phyloP scores from a whole-genome alignment of 495 filamentous ascomycete genomes.

The Evernia prunastri region DNA sequence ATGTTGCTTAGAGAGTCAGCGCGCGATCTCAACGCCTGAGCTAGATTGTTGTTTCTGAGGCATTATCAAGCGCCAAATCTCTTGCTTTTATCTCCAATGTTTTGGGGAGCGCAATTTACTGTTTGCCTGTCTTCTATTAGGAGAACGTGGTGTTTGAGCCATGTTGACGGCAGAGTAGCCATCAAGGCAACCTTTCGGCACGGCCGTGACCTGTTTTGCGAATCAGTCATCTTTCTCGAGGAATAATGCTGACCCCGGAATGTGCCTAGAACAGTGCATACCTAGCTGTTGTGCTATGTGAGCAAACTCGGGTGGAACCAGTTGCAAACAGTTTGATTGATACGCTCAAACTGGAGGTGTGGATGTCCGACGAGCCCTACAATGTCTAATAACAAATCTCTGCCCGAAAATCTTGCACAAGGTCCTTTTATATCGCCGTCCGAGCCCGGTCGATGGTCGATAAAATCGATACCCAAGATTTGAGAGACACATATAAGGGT shows the following conservation, averaged over 20 bases:
- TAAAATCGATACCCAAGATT: constrained; percentile 32
- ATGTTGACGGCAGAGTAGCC: too few relatives aligned
- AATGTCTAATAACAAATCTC: constrained; percentile 49
- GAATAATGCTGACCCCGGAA: too few relatives aligned
- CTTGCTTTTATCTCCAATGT: neutral
- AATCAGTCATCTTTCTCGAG: too few relatives aligned
- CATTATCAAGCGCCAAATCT: neutral
- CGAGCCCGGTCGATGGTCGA: constrained; percentile 29
- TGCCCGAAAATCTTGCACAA: constrained; percentile 44
- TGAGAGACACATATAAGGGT: constrained; percentile 27
- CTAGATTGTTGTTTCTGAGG: neutral
- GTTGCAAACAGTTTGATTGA: constrained; percentile 33
- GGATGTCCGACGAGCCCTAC: constrained; percentile 38
- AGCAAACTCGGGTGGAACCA: constrained; percentile 35
- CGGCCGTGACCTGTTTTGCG: too few relatives aligned
- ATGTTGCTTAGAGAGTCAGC: too few relatives aligned
- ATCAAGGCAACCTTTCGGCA: too few relatives aligned
- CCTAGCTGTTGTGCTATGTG: constrained; percentile 37
- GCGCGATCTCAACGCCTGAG: too few relatives aligned
- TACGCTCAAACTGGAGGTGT: constrained; percentile 41
- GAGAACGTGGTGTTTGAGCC: too few relatives aligned
- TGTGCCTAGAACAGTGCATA: constrained; percentile 39
- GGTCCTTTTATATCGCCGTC: constrained; percentile 42
- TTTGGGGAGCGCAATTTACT: neutral
- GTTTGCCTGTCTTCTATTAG: constrained; percentile 28